Conservation (phyloP, 352 stramenopile genomes). For the Pythium scleroteichum region DNA sequence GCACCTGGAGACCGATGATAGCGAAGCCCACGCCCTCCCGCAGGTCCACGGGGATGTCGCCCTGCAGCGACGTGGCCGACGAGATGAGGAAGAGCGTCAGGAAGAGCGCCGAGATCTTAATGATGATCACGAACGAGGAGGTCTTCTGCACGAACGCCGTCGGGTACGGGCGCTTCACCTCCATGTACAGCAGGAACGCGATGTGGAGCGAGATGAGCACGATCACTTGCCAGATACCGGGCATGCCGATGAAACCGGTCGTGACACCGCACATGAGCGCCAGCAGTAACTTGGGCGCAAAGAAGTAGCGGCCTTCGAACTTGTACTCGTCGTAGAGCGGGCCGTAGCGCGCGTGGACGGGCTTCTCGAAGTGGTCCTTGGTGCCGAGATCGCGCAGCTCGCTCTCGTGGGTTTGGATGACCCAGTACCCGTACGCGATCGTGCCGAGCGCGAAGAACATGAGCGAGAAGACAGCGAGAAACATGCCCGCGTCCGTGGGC, state of each 20-base stretch:
- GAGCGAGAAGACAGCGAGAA: slow-evolving; percentile 65
- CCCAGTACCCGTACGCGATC: slow-evolving; percentile 72
- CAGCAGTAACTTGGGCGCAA: slow-evolving; percentile 80
- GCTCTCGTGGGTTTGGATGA: slow-evolving; percentile 78
- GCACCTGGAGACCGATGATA: slow-evolving; percentile 78
- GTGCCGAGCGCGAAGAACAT: slow-evolving; percentile 75
- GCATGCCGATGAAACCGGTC: slow-evolving; percentile 77
- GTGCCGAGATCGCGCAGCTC: slow-evolving; percentile 79
- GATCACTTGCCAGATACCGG: slow-evolving; percentile 74
- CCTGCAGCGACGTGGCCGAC: slow-evolving; percentile 62
- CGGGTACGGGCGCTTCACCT: slow-evolving; percentile 83
- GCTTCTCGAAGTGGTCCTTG: slow-evolving; percentile 86
- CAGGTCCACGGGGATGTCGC: slow-evolving; percentile 69
- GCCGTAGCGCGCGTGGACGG: slow-evolving; percentile 75
- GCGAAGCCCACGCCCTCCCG: slow-evolving; percentile 77
- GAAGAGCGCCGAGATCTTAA: slow-evolving; percentile 87
- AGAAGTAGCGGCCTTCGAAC: slow-evolving; percentile 87
- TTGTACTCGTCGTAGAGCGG: slow-evolving; percentile 88
- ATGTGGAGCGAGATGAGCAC: slow-evolving; percentile 78
- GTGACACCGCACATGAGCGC: slow-evolving; percentile 77
- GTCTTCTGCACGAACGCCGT: slow-evolving; percentile 84
- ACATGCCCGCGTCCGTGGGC: slow-evolving; percentile 54
- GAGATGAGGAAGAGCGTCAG: slow-evolving; percentile 82
- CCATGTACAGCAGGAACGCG: slow-evolving; percentile 78
- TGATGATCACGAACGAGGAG: slow-evolving; percentile 87